Base-by-base conservation (phyloP, 768 basidiomycete genomes). In the Sutorius australiensis region DNA sequence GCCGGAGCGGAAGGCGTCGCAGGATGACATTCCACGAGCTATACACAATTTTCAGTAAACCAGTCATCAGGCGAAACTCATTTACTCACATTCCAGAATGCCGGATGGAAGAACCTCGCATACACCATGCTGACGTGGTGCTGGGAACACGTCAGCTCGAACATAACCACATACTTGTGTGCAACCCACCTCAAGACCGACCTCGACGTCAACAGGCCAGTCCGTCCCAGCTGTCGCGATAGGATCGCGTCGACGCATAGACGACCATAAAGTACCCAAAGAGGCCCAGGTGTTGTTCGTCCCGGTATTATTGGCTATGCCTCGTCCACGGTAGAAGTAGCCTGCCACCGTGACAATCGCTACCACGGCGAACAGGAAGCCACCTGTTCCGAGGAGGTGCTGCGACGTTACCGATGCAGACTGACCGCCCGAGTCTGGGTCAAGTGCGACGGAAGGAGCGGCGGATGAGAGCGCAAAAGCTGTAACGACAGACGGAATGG, bases 41-140 rank as follows among this genome's bases (percentile, higher is more conserved):
- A 24, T 3, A 0, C 3, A 10, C 1, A 3, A 43, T 6, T 16
- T 10, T 54, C 7, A 48, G 14, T 7, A 17, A 16, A 36, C 9
- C 12, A 36, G 12, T 5, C 5, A 6, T 10, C 5, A 12, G 0
- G n/a, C 1, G 7, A 41, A 19, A 10, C 16, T 1, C 31, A 12
- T 30, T 0, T 16, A 44, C 58, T 41, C 16, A 63, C 63, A 37
- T 60, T 54, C 63, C 63, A 65, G 21, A 42, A 41, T 1, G 46
- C 53, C 3, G 64, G 64, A 32, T 65, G 63, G 34, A 65, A 65
- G 46, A 42, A 56, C 36, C 34, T 60, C 0, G 61, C 58, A 30
- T 65, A 63, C 0, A 66, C 51, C 58, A 61, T 64, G 11, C 33
- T 61, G 5, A 64, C 51, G 21, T 66, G 54, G 14, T 58, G 28